Evolutionary conservation across 495 filamentous ascomycete species (phyloP).

Genomic region (Aspergillus sparsus): DNA sequence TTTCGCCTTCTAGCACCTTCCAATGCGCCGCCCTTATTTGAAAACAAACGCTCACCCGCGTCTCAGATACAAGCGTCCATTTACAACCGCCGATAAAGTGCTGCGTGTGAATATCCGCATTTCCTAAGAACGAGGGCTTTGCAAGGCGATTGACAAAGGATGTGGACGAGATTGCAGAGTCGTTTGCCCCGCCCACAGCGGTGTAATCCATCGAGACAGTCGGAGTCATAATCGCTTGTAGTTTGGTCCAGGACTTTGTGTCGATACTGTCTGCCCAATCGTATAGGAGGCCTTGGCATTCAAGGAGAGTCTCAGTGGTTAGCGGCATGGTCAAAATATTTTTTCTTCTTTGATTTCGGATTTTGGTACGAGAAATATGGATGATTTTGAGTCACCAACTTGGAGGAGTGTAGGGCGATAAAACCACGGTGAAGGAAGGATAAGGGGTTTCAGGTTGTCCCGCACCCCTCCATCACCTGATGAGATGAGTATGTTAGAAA

Average conservation of each 20-base stretch:
- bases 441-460: too few species aligned
- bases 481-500: too few species aligned
- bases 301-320: neutral
- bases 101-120: neutral
- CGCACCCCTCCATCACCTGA: too few species aligned
- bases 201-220: constrained; percentile 1
- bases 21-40: neutral
- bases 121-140: neutral
- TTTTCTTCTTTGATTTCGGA: too few species aligned
- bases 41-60: neutral
- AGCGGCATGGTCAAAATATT: neutral
- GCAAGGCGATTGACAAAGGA: neutral
- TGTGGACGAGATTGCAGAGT: neutral
- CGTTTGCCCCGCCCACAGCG: neutral
- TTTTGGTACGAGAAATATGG: neutral
- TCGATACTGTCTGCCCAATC: constrained; percentile 3
- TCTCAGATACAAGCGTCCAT: neutral
- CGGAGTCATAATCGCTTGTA: neutral
- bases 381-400: constrained; percentile 45
- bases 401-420: too few species aligned
- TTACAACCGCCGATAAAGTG: constrained; percentile 5
- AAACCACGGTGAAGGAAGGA: too few species aligned
- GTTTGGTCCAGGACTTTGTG: neutral
- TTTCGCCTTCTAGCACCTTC: neutral
- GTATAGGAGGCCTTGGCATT: constrained; percentile 3